Conservation (phyloP, 2,329 filamentous ascomycete genomes). For the Proliferodiscus dingleyae region DNA sequence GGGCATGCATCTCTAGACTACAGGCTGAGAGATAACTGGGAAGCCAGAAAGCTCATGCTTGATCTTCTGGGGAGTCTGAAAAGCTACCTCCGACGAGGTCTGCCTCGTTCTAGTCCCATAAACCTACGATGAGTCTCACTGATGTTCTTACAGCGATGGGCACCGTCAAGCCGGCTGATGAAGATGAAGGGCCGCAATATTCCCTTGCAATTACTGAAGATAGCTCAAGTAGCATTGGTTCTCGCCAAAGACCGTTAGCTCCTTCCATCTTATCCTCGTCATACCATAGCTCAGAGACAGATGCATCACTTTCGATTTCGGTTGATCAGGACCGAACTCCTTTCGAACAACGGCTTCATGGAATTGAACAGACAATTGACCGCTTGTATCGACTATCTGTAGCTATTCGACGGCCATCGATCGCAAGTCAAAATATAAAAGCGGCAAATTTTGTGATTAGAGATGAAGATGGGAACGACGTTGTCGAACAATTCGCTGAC, state of each 20-base stretch:
- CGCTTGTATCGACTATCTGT: background rate
- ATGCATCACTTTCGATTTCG: background rate
- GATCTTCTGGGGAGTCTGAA: slow-evolving; percentile 1
- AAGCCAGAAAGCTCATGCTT: background rate
- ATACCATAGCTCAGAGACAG: background rate
- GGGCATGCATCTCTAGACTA: slow-evolving; percentile 7
- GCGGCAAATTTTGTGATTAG: background rate
- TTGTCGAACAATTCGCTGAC: background rate
- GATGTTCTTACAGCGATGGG: too few species aligned
- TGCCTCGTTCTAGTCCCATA: background rate
- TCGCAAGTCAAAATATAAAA: background rate
- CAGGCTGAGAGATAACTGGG: slow-evolving; percentile 1
- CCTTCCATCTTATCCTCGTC: background rate
- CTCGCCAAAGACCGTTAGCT: background rate
- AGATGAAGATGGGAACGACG: background rate
- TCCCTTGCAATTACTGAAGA: background rate
- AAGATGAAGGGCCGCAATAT: too few species aligned
- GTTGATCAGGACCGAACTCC: background rate
- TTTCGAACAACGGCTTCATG: background rate
- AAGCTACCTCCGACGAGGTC: slow-evolving; percentile 1
- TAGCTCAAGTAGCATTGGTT: background rate
- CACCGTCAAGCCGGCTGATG: background rate
- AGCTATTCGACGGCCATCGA: background rate
- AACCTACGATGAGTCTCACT: too few species aligned
- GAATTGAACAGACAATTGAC: background rate